phyloP scores from a whole-genome alignment of 805 yeast genomes.

The Kazachstania taianensis region DNA sequence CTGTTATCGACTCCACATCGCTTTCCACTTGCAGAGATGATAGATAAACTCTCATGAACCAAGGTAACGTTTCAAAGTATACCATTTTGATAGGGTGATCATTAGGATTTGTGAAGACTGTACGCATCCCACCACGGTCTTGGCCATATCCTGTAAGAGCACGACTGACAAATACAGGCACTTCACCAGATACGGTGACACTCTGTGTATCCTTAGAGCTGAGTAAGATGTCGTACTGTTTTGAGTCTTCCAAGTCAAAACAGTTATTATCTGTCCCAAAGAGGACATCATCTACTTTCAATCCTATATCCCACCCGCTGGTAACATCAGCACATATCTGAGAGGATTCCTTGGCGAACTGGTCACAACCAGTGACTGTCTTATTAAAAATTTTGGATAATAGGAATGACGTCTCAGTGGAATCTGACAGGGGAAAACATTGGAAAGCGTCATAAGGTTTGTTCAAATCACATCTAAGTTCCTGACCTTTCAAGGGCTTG shows the following conservation, averaged over 20 bases:
- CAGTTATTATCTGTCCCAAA: conserved; percentile 31
- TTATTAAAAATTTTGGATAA: conserved; percentile 64
- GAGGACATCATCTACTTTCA: conserved; percentile 22
- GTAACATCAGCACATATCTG: conserved; percentile 33
- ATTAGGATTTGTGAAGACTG: conserved; percentile 63
- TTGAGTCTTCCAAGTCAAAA: conserved; percentile 26
- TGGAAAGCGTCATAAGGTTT: conserved; percentile 52
- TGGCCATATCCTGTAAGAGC: conserved; percentile 88
- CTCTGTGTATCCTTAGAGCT: conserved; percentile 37
- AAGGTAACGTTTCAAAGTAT: conserved; percentile 78
- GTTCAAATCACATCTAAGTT: conserved; percentile 61
- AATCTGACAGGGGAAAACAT: conserved; percentile 70
- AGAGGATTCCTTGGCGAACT: conserved; percentile 38
- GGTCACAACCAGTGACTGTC: conserved; percentile 51
- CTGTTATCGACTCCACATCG: conserved; percentile 9
- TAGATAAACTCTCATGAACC: conserved; percentile 81
- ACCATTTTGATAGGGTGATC: conserved; percentile 38
- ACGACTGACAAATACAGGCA: conserved; percentile 68
- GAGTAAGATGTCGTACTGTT: conserved; percentile 23
- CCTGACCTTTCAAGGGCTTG: conserved; percentile 59
- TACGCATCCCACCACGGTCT: conserved; percentile 81
- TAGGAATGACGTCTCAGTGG: conserved; percentile 37
- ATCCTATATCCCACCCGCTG: conserved; percentile 38
- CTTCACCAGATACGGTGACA: conserved; percentile 33
- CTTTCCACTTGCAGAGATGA: conserved; percentile 47